Conservation (phyloP, 2,329 filamentous ascomycete species). For the Claviceps digitariae region DNA sequence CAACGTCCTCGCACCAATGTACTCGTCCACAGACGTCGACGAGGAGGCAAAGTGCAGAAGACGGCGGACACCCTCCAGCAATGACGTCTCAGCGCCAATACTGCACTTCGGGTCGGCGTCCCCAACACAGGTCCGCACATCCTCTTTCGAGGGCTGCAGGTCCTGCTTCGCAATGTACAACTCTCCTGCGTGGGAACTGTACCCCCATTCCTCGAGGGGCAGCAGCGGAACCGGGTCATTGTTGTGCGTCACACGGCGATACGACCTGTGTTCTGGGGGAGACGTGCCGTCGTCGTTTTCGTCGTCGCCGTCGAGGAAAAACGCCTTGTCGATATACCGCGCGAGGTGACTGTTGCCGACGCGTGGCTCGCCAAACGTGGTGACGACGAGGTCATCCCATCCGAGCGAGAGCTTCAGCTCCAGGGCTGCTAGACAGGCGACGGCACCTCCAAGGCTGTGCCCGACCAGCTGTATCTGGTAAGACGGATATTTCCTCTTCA, state of each 20-base stretch:
- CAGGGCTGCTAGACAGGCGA: conserved; percentile 73
- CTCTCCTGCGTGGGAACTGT: conserved; percentile 71
- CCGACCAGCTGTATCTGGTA: conserved; percentile 72
- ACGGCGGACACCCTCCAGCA: conserved; percentile 14
- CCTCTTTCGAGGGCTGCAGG: conserved; percentile 52
- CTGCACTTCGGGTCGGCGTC: conserved; percentile 61
- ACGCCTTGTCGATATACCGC: conserved; percentile 39
- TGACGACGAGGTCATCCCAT: conserved; percentile 61
- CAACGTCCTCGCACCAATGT: conserved; percentile 30
- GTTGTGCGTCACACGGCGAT: conserved; percentile 71
- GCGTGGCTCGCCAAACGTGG: conserved; percentile 84
- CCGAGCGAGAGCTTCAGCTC: conserved; percentile 63
- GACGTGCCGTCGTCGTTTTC: conserved; percentile 17
- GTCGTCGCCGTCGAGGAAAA: conserved; percentile 26
- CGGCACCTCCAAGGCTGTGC: conserved; percentile 84
- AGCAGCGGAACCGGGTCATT: conserved; percentile 83
- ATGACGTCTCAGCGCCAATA: conserved; percentile 37
- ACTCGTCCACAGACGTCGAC: conserved; percentile 13
- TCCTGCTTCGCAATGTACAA: conserved; percentile 65
- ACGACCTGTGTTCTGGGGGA: conserved; percentile 28
- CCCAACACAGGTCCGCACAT: conserved; percentile 61
- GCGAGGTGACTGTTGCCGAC: conserved; percentile 45
- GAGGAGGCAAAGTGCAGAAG: conserved; percentile 12
- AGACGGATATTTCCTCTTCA: conserved; percentile 48
- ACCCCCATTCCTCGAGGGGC: conserved; percentile 80